A percentile compares a stretch with the other conserved stretches of the same genome.
phyloP scores from a whole-genome alignment of 1,139 yeast genomes.

The Saccharomyces pastorianus region DNA sequence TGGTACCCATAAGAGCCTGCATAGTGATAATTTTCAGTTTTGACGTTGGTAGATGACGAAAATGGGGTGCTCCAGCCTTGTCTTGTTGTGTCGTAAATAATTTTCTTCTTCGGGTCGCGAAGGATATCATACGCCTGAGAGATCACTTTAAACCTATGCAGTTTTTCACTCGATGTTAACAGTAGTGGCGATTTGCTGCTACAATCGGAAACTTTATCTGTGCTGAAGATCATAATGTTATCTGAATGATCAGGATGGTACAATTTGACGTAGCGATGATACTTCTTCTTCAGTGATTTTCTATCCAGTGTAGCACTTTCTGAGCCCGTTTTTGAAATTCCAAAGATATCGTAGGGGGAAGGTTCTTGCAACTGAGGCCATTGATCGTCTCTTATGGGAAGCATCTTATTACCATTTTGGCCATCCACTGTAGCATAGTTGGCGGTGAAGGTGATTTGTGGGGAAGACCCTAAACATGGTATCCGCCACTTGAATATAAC shows the following conservation, averaged over 20 bases:
- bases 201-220: slow-evolving; percentile 24
- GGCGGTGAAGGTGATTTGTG: not conserved
- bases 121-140: slow-evolving; percentile 69
- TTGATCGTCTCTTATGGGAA: slow-evolving; percentile 7
- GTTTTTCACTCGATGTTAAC: slow-evolving; percentile 37
- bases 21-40: slow-evolving; percentile 20
- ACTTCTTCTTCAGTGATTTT: slow-evolving; percentile 44
- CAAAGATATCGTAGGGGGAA: slow-evolving; percentile 68
- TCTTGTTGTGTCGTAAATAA: slow-evolving; percentile 39
- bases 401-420: not conserved
- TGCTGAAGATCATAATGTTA: slow-evolving; percentile 31
- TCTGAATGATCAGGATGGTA: slow-evolving; percentile 69
- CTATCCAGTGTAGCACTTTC: slow-evolving; percentile 30
- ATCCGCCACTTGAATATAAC: not conserved
- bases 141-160: slow-evolving; percentile 58
- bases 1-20: slow-evolving; percentile 23
- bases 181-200: slow-evolving; percentile 1
- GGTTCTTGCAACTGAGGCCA: slow-evolving; percentile 63
- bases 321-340: slow-evolving; percentile 33
- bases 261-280: slow-evolving; percentile 59
- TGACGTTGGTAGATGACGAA: not conserved
- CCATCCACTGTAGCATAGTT: not conserved
- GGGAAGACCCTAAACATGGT: not conserved
- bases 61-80: slow-evolving; percentile 33
- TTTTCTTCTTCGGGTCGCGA: slow-evolving; percentile 44